Conservation (phyloP, 305 asterid genomes). For the Fraxinus nigra region DNA sequence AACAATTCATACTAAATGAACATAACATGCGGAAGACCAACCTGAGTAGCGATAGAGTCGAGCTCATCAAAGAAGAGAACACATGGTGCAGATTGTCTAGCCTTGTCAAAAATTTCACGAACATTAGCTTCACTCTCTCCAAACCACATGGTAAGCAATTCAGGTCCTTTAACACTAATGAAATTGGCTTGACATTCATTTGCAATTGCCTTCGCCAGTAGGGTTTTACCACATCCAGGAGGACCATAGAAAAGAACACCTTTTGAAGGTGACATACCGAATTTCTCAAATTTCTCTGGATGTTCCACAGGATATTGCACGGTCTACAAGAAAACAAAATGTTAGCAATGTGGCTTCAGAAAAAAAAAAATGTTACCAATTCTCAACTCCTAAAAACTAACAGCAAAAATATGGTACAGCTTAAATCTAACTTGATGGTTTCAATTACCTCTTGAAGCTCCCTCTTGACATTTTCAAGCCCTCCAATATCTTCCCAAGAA, state of each 20-base stretch:
- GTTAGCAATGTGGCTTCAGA: background rate
- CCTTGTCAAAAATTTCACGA: slow-evolving; percentile 21
- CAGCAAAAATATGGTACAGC: background rate
- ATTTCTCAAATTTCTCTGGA: background rate
- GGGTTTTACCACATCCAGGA: background rate
- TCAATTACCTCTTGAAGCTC: background rate
- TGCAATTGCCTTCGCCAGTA: background rate
- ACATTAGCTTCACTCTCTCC: slow-evolving; percentile 1
- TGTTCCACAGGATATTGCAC: background rate
- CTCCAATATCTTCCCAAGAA: slow-evolving; percentile 24
- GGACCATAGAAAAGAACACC: background rate
- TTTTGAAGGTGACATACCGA: background rate
- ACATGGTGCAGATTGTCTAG: slow-evolving; percentile 21
- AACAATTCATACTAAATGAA: background rate
- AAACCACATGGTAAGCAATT: background rate
- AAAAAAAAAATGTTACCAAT: background rate
- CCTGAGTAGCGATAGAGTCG: slow-evolving; percentile 4
- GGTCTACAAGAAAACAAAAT: background rate
- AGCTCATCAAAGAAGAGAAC: slow-evolving; percentile 21
- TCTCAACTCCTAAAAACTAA: background rate
- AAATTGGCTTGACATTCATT: background rate
- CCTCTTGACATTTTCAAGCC: background rate
- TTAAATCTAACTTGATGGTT: background rate
- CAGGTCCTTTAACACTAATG: background rate
- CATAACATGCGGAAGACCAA: background rate